A percentile compares a stretch with the other conserved stretches of the same genome.
phyloP scores from a whole-genome alignment of 2,329 filamentous ascomycete species.

The Beauveria scarabaeidicola region DNA sequence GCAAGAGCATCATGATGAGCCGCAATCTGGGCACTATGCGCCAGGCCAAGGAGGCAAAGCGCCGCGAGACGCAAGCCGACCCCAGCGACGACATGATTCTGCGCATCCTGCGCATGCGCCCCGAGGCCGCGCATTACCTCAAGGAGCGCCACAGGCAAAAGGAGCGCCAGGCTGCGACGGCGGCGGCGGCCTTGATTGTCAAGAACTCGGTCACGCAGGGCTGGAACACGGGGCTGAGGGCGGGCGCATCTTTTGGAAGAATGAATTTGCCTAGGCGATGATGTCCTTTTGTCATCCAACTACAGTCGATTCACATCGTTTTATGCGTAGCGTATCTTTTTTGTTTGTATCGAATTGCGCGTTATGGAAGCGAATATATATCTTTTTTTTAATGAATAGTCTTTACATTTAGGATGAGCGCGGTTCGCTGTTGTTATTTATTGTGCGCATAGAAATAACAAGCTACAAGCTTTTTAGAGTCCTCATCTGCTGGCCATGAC shows the following conservation, averaged over 20 bases:
- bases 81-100: conserved; percentile 98
- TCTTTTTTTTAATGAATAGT: too few relatives aligned
- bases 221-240: conserved; percentile 36
- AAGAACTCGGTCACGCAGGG: conserved; percentile 69
- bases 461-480: too few relatives aligned
- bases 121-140: conserved; percentile 79
- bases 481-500: too few relatives aligned
- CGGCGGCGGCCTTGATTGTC: conserved; percentile 90
- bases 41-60: conserved; percentile 90
- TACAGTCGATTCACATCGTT: too few relatives aligned
- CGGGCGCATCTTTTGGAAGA: conserved; percentile 28
- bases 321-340: too few relatives aligned
- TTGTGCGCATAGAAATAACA: too few relatives aligned
- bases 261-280: conserved; percentile 41
- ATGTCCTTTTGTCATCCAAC: conserved; percentile 8
- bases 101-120: conserved; percentile 87
- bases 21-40: conserved; percentile 94
- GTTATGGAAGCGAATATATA: too few relatives aligned
- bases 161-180: conserved; percentile 81
- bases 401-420: too few relatives aligned
- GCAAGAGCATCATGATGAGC: conserved; percentile 83
- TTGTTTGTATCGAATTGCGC: too few relatives aligned
- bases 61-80: conserved; percentile 90
- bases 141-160: conserved; percentile 88
- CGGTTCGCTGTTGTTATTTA: too few relatives aligned